These are phyloP conservation scores for Cylindrotheca fusiformis DNA, from an alignment of 108 stramenopile genomes.

Conservation along the genomic window DNA sequence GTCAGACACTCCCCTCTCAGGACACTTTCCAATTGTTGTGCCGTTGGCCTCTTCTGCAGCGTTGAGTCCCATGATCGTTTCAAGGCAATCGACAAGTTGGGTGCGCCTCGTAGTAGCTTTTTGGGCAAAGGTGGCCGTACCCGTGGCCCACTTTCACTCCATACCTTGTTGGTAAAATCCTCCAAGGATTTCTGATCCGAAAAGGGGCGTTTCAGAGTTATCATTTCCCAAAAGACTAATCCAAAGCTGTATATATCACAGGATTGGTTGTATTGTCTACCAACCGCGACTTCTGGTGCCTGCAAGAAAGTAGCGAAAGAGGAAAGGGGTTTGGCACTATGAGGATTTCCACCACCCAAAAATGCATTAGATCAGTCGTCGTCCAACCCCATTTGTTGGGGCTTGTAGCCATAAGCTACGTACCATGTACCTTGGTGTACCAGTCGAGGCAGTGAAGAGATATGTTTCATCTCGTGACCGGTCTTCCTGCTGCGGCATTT, in stretches of 20 bases:
- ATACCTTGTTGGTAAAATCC: slow-evolving; percentile 20
- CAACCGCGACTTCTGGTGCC: slow-evolving; percentile 55
- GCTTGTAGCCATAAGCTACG: too few species aligned
- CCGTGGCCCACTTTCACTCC: slow-evolving; percentile 10
- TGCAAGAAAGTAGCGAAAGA: neutral
- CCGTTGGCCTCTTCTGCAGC: neutral
- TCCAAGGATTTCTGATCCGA: slow-evolving; percentile 16
- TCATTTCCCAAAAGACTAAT: slow-evolving; percentile 72
- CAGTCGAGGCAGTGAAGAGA: neutral
- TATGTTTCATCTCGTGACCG: neutral
- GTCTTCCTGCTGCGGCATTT: slow-evolving; percentile 8
- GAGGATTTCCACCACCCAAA: too few species aligned
- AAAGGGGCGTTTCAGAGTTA: slow-evolving; percentile 48
- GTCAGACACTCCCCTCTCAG: slow-evolving; percentile 11
- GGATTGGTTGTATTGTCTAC: slow-evolving; percentile 66
- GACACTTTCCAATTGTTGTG: slow-evolving; percentile 3
- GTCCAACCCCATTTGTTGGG: too few species aligned
- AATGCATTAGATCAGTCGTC: too few species aligned
- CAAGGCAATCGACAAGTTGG: neutral
- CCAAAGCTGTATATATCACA: slow-evolving; percentile 78
- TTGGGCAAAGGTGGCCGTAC: slow-evolving; percentile 16
- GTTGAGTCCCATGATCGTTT: slow-evolving; percentile 13
- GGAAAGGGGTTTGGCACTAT: neutral
- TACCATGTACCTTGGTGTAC: slow-evolving; percentile 29
- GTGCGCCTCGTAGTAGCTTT: slow-evolving; percentile 1